Evolutionary conservation across 768 basidiomycete genomes (phyloP), one percentile per base, ranked within the genome.

Genomic region (Hygrocybe coccinea): DNA sequence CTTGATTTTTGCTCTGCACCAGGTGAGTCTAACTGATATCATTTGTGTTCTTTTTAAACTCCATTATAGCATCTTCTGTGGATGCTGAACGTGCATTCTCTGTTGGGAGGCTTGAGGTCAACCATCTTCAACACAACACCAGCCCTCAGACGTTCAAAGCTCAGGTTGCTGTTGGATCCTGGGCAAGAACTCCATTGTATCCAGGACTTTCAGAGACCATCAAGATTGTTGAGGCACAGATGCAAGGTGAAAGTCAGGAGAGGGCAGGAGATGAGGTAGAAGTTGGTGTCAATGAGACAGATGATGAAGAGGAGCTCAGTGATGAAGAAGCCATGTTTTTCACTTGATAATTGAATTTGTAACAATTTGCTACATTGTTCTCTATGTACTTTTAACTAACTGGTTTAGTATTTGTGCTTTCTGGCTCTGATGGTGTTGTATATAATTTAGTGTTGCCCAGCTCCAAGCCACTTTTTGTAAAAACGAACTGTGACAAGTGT

Each of bases 51-150:
- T 47, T 47, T 4, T 5, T 47, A 24, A 21, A 22, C 22, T n/a
- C 12, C 45, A 22, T 47, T 29, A n/a, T 14, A 47, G 45, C 45
- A 47, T 47, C 45, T 15, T 73, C 71, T 25, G 71, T 72, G 46
- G 71, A 73, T 65, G 70, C 68, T n/a, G 71, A 74, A 52, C 62
- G 62, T 37, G 67, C 71, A 22, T 74, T 74, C 60, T 73, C 71
- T 29, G 59, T 59, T 39, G 71, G 70, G 3, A 57, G 62, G 5
- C 58, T 65, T 4, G 66, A 71, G 37, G 65, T 72, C 14, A 67
- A 67, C 46, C 65, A 66, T 48, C 58, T 71, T 58, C 73, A 74
- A 60, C 65, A 69, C 48, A 62, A 64, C 49, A 72, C 67, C 57
- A 60, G 38, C 25, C 69, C 70, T 2, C 69, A 71, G 50, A 67